Evolutionary conservation across 2,329 filamentous ascomycete genomes (phyloP).

Genomic region (Sporothrix brunneoviolacea): DNA sequence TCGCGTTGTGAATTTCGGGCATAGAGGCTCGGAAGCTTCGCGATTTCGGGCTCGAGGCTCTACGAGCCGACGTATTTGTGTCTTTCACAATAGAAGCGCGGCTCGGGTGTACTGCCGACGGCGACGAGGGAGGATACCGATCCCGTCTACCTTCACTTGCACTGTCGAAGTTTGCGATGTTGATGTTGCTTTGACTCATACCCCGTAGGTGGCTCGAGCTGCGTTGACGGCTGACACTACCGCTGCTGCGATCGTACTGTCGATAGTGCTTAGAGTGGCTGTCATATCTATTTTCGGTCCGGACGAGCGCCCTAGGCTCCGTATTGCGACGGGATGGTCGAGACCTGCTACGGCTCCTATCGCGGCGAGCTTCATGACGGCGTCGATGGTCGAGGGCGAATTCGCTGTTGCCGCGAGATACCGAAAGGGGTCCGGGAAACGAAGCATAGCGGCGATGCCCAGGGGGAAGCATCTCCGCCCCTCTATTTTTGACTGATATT

Average conservation of each 20-base stretch:
- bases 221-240: not conserved
- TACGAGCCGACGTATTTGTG: not conserved
- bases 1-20: not conserved
- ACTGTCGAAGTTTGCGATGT: not conserved
- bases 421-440: not conserved
- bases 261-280: not conserved
- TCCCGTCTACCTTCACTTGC: not conserved
- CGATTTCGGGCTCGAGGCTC: not conserved
- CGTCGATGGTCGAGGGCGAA: not conserved
- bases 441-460: constrained; percentile 2
- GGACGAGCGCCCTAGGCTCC: too few species aligned
- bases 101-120: not conserved
- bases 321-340: not conserved
- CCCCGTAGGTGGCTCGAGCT: not conserved
- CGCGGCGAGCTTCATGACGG: not conserved
- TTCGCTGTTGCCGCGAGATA: not conserved
- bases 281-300: too few species aligned
- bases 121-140: not conserved
- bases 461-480: not conserved
- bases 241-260: not conserved
- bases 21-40: not conserved
- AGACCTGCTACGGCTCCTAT: not conserved
- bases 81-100: not conserved
- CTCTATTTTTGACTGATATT: not conserved
- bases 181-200: not conserved